Evolutionary conservation across 2,329 filamentous ascomycete genomes (phyloP).

Genomic region (Waltergamsia citrina): DNA sequence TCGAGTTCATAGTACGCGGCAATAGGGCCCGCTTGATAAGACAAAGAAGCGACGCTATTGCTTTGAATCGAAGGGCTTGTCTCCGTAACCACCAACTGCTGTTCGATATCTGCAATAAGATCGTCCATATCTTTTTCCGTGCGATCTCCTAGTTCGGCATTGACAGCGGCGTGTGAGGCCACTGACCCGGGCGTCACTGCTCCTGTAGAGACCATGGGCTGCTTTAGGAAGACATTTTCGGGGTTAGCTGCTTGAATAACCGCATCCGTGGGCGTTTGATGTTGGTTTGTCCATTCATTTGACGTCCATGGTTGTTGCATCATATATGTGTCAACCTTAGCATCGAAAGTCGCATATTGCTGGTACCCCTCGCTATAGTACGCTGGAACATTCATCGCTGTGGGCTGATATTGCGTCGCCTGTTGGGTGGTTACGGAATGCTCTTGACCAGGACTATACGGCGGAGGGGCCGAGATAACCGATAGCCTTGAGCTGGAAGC

Average conservation of each 20-base stretch:
- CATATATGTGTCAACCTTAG: background rate
- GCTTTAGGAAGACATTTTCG: too few relatives aligned
- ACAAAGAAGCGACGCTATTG: background rate
- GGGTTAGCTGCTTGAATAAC: too few relatives aligned
- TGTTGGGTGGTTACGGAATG: background rate
- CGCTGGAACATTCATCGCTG: background rate
- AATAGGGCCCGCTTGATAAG: background rate
- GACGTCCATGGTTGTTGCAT: background rate
- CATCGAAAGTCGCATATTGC: background rate
- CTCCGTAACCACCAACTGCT: background rate
- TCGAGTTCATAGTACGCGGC: background rate
- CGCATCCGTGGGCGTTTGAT: slow-evolving; percentile 6
- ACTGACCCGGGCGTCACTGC: background rate
- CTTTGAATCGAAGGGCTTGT: background rate
- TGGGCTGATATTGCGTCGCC: slow-evolving; percentile 1
- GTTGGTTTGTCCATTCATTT: background rate
- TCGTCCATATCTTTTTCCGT: background rate
- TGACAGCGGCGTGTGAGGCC: background rate
- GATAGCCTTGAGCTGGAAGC: slow-evolving; percentile 1
- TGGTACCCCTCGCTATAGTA: background rate
- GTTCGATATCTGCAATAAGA: background rate
- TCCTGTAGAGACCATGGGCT: too few relatives aligned
- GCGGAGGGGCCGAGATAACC: background rate
- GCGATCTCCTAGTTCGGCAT: background rate
- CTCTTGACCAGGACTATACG: background rate